Evolutionary conservation across 148 eudicot genomes (phyloP), one percentile per base, ranked within the genome.

Genomic region (Rhododendron molle): DNA sequence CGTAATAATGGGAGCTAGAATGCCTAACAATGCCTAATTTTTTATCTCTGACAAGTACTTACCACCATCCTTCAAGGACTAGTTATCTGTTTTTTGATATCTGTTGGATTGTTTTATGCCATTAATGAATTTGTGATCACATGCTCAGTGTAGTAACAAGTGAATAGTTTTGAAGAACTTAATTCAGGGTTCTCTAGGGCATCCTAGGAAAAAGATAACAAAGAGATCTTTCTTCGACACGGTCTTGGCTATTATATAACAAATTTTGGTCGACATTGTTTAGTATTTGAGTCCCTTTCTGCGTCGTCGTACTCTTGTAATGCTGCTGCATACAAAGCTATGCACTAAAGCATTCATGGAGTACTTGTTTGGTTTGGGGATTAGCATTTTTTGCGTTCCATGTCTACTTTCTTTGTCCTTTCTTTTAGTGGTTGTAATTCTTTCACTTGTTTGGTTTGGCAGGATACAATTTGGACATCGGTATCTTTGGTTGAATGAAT

Each of bases 401-500:
- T 26, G 73, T 28, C n/a, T 21, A 34, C 9, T 20, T 36, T 38
- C 20, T 26, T 34, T 30, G 38, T 1, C 65, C 30, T 81, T 62
- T 40, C 69, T 12, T 60, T 38, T 4, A 83, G 54, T 56, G 26
- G 56, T 32, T 43, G 38, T 65, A 67, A 65, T 44, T 43, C 58
- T 38, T 67, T 78, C 32, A 83, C 14, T 43, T 67, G 13, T 72
- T 20, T 83, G 58, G 85, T 47, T 83, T 83, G 47, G 80, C 85
- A 83, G 85, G 78, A 67, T 32, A 69, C 62, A 49, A 71, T 69
- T 9, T 83, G 79, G 79, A 71, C 15, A 47, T 60, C 36, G 12
- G 46, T 47, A 72, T 83, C 10, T 26, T 67, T 52, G 23, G 18
- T 50, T 74, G 80, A 52, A 76, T 76, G 49, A 84, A 26, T 1